Evolutionary conservation across 2,329 filamentous ascomycete species (phyloP).

Genomic region (Claviceps cyperi): DNA sequence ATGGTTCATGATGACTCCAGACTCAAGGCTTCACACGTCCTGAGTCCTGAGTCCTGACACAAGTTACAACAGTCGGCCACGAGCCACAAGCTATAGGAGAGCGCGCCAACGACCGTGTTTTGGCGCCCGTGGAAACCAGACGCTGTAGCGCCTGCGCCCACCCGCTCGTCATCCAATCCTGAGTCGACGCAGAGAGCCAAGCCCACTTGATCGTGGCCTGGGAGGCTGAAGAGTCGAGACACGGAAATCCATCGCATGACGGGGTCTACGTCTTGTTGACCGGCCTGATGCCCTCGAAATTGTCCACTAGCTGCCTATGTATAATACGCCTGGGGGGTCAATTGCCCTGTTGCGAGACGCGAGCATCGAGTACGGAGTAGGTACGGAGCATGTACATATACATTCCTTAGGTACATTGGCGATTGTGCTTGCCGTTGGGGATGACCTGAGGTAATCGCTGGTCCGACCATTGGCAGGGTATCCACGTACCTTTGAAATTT

Average conservation of each 20-base stretch:
- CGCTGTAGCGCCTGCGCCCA: background rate
- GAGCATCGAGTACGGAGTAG: no score
- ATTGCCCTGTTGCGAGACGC: no score
- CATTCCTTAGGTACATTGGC: no score
- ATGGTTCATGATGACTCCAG: background rate
- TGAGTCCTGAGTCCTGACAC: background rate
- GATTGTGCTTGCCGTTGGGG: no score
- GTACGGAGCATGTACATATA: no score
- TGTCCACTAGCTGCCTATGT: no score
- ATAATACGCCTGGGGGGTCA: no score
- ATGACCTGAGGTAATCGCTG: no score
- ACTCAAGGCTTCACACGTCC: background rate
- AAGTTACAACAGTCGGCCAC: background rate
- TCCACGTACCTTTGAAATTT: no score
- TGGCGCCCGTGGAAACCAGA: background rate
- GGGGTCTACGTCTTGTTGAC: background rate
- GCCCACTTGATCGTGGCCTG: background rate
- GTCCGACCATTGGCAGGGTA: no score
- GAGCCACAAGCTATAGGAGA: background rate
- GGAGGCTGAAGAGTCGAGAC: background rate
- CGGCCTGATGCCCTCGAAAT: background rate
- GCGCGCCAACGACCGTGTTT: background rate
- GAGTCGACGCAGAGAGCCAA: background rate
- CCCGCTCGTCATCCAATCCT: background rate
- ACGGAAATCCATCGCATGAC: background rate